Percentiles rank a stretch among this genome's conserved stretches.
These are phyloP conservation scores for Phellopilus nigrolimitatus DNA, from an alignment of 1,284 basidiomycete species.

Conservation along the genomic window DNA sequence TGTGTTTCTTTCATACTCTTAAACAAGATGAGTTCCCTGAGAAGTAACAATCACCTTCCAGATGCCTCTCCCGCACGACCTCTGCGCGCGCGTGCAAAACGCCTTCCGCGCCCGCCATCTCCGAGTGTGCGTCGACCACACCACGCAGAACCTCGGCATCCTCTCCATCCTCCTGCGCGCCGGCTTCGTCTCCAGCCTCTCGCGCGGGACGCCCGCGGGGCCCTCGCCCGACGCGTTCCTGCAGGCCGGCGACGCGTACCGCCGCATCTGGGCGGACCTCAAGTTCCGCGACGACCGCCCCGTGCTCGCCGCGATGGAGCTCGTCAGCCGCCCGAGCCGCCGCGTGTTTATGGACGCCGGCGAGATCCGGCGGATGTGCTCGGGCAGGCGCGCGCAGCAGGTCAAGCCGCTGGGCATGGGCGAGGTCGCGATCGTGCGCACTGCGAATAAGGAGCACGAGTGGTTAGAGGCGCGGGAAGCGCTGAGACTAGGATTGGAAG, in stretches of 20 bases:
- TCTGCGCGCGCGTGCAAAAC: conserved; percentile 84
- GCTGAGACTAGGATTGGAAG: conserved; percentile 54
- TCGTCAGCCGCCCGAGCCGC: conserved; percentile 72
- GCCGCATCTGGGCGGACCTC: conserved; percentile 83
- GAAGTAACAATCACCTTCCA: neutral
- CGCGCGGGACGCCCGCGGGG: conserved; percentile 68
- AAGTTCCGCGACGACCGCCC: conserved; percentile 86
- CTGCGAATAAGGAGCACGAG: conserved; percentile 62
- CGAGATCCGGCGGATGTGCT: conserved; percentile 73
- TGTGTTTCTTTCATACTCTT: neutral
- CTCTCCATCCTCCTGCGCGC: conserved; percentile 81
- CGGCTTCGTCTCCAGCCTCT: conserved; percentile 79
- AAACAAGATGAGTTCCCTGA: neutral
- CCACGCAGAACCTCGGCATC: conserved; percentile 78
- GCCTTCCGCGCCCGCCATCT: conserved; percentile 81
- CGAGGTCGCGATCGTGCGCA: conserved; percentile 80
- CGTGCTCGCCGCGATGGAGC: conserved; percentile 68
- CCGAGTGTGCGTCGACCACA: conserved; percentile 69
- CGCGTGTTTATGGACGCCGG: conserved; percentile 66
- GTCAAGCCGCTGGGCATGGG: conserved; percentile 77
- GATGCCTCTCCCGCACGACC: conserved; percentile 72
- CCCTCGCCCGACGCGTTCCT: conserved; percentile 62
- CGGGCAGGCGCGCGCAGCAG: conserved; percentile 64
- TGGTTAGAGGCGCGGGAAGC: conserved; percentile 73
- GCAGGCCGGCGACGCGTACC: conserved; percentile 49